Evolutionary conservation across 2,329 filamentous ascomycete genomes (phyloP), one percentile per base, ranked within the genome.

Genomic region (Pestalotiopsis sp.): DNA sequence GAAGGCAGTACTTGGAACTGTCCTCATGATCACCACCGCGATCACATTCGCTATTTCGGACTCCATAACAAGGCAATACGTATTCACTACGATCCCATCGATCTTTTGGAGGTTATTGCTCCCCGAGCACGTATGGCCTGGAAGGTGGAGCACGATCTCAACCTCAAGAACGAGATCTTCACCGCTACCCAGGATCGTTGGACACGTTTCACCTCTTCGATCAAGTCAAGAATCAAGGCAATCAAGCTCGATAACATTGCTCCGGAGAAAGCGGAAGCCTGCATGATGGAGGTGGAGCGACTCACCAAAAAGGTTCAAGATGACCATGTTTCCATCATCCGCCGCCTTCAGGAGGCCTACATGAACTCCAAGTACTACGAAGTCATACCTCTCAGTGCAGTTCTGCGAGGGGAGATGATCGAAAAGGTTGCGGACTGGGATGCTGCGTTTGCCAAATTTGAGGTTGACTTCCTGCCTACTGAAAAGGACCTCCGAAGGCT

Each of bases 371-470:
- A 94, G 76, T 98, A 98, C 77, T 99, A 97, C 83, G 96, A 99
- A 80, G 91, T 98, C 67, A 95, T 98, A 64, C 96, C 97, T 0
- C 87, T 99, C 71, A 99, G 98, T 74, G 88, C 92, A 68, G 92
- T 95, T 7, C 89, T 98, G 64, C 91, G 95, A 72, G 59, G 59
- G 4, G 92, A 93, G 67, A 96, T 97, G 85, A 91, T 98, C 72
- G 95, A 98, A 77, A 97, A 93, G 74, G 95, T 95, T 3, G 91
- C 94, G 23, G 93, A 95, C 72, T 99, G 96, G 96, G 97, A 99
- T 76, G 90, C 92, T 27, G 90, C 90, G 0, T 99, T 99, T 81
- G 87, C 90, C 67, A 92, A 96, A 67, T 98, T 99, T 69, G 97
- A 99, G 78, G 89, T 91, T 58, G 93, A 97, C 74, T 99, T 95